These are phyloP conservation scores for Lachancea sp. DNA, from an alignment of 805 yeast species.

Conservation along the genomic window DNA sequence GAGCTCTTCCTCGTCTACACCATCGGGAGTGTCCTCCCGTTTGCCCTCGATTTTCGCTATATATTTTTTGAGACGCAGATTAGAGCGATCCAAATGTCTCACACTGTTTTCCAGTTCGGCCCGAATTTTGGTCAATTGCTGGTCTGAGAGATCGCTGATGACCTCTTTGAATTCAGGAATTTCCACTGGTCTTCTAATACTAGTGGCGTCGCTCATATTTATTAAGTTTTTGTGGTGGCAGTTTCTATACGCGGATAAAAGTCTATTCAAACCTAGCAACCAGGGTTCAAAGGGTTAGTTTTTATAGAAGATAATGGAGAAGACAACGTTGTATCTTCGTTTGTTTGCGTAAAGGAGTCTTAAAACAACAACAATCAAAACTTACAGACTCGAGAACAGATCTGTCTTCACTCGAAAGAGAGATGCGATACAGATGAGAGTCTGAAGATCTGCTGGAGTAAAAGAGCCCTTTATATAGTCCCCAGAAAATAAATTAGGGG, in stretches of 20 bases:
- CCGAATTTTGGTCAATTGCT: slow-evolving; percentile 33
- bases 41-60: slow-evolving; percentile 32
- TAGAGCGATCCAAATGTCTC: slow-evolving; percentile 45
- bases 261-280: no score
- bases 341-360: no score
- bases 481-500: neutral
- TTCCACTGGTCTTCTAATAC: slow-evolving; percentile 34
- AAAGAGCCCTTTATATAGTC: neutral
- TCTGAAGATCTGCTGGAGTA: neutral
- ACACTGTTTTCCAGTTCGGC: slow-evolving; percentile 38
- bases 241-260: no score
- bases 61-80: slow-evolving; percentile 40
- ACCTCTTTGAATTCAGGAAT: slow-evolving; percentile 46
- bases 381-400: no score
- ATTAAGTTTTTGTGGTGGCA: no score
- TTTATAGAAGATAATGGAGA: no score
- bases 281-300: no score
- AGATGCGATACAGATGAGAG: no score
- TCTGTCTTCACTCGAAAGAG: no score
- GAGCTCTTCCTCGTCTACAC: slow-evolving; percentile 20
- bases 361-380: no score
- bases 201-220: slow-evolving; percentile 13
- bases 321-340: no score
- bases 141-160: slow-evolving; percentile 47
- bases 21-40: slow-evolving; percentile 12